Base-by-base conservation (phyloP, 2,329 filamentous ascomycete species). In the Paecilomyces niveus region DNA sequence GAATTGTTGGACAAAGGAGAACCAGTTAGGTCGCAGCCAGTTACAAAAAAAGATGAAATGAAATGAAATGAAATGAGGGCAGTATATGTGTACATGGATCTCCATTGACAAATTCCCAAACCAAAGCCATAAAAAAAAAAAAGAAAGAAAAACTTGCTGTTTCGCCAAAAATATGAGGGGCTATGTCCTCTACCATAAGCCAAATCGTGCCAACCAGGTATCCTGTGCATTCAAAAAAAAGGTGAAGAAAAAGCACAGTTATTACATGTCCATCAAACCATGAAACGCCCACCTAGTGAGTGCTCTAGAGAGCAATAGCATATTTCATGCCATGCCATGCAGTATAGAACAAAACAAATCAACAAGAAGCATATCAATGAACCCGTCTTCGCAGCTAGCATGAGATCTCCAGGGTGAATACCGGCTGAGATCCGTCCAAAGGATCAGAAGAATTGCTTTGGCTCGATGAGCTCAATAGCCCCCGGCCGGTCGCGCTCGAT, bases 401-500 rank as follows among this genome's bases (percentile, higher is more conserved):
- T 45, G 8, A n/a, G n/a, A 8, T 45, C n/a, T n/a, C 15, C 15
- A 18, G n/a, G 39, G 39, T 13, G 7, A 18, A 45, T 45, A 18
- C 39, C 39, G n/a, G 4, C 2, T 45, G 39, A n/a, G 50, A 52
- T 22, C 24, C 50, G 10, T 52, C 50, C 50, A 29, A 13, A 52
- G 13, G n/a, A 54, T 68, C 62, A 75, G 54, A 76, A 74, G 45
- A 76, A 70, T 56, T 67, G 66, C 59, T 69, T 69, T 29, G 69
- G 57, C 33, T 70, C 67, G 55, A 74, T 65, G 50, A 71, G 62
- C 49, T 74, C 70, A 11, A 67, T 60, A 35, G 68, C 68, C 32
- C 65, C 64, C 11, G 71, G 70, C 35, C 73, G 72, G 59, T 77
- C 75, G 49, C 75, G 70, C 63, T 78, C 75, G 65, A 76, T 71